Base-by-base conservation (phyloP, 2,329 filamentous ascomycete species). In the Trichoderma afroharzianum region DNA sequence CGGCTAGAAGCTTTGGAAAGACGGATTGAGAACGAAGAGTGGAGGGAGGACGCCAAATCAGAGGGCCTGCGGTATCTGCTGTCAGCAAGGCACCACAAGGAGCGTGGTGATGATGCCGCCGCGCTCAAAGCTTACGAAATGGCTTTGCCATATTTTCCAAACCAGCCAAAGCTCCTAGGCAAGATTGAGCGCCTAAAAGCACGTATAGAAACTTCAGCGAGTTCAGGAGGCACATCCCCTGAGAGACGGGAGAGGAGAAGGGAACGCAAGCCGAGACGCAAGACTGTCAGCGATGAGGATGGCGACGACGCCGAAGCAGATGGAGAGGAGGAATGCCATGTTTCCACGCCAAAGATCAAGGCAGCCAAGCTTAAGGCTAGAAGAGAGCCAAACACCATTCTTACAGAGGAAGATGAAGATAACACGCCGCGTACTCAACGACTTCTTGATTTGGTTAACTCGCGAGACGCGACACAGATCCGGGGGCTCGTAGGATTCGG, bases 1-100 rank as follows among this genome's bases (percentile, higher is more conserved):
- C 90, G 95, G 1, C 85, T 98, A 0, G 93, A 97, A 72, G 91
- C 92, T 0, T 86, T 98, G 4, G 95, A 98, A 81, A 89, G 91
- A 75, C 92, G 93, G n/a, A 92, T 98, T 32, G 92, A 95, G 33
- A 81, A 78, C 71, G 88, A 88, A 24, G 88, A 85, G 57, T 84
- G 83, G 72, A 78, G 79, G 59, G 93, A 95, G 47, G 93, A 97
- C 76, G 85, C 87, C 30, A 90, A 92, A 68, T 91, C 93, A 0
- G 93, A 97, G 74, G 96, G 95, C 0, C 82, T 98, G 32, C 92
- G 94, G 12, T 94, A 92, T 76, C 83, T 98, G 39, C 85, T 98
- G n/a, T 94, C 96, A 86, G 95, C 94, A 1, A 93, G 96, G 75
- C 94, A 98, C 79, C 93, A 97, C 78, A 94, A 95, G 78, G 93